Evolutionary conservation across 1,284 basidiomycete genomes (phyloP).

Genomic region (Cutaneotrichosporon arboriforme): DNA sequence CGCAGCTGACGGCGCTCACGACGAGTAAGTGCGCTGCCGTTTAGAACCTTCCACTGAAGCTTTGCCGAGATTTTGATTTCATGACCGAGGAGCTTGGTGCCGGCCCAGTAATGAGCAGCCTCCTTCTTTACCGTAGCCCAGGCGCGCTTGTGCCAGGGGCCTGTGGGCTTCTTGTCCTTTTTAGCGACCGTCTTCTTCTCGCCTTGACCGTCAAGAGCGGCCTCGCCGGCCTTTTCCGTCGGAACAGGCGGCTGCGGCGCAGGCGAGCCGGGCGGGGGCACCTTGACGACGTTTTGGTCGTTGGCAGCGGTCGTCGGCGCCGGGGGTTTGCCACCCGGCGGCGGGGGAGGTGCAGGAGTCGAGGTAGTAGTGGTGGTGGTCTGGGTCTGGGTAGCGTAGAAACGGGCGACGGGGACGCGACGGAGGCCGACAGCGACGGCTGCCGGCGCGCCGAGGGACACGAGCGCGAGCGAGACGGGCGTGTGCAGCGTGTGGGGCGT

Average conservation of each 20-base stretch:
- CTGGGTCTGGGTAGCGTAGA: slow-evolving; percentile 30
- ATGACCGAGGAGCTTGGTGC: slow-evolving; percentile 86
- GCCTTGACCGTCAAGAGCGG: slow-evolving; percentile 21
- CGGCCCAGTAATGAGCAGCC: slow-evolving; percentile 94
- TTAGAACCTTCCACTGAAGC: slow-evolving; percentile 84
- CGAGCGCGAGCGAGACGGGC: slow-evolving; percentile 1
- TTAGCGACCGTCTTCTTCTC: slow-evolving; percentile 48
- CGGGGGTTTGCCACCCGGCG: slow-evolving; percentile 12
- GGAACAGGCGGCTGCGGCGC: slow-evolving; percentile 11
- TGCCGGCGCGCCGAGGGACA: slow-evolving; percentile 6
- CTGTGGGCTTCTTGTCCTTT: slow-evolving; percentile 47
- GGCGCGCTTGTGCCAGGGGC: slow-evolving; percentile 33
- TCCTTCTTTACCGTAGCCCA: slow-evolving; percentile 97
- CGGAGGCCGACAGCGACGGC: slow-evolving; percentile 13
- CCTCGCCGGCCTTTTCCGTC: slow-evolving; percentile 5
- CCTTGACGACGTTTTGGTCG: slow-evolving; percentile 5
- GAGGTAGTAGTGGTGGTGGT: slow-evolving; percentile 8
- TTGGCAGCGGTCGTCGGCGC: not conserved
- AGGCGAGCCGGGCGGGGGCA: slow-evolving; percentile 32
- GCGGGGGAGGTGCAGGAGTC: slow-evolving; percentile 9
- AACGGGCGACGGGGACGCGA: slow-evolving; percentile 8
- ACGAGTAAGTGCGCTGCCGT: slow-evolving; percentile 84
- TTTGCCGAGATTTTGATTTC: slow-evolving; percentile 87
- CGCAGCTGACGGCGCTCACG: slow-evolving; percentile 91
- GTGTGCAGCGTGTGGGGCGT: slow-evolving; percentile 1